Conservation (phyloP, 208 protist genomes). For the Phytomonas sp. region DNA sequence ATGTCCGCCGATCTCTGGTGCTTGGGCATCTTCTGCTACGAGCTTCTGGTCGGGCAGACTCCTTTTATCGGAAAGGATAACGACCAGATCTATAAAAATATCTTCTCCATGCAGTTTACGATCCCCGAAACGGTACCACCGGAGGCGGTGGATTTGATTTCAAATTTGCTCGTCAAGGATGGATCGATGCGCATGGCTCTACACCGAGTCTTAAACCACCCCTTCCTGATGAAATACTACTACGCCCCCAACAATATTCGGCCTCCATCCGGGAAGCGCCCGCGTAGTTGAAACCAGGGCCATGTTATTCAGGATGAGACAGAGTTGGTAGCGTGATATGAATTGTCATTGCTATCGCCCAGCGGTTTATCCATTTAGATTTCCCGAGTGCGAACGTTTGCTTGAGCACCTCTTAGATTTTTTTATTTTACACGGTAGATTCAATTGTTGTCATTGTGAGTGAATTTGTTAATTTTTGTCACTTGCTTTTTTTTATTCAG, state of each 20-base stretch:
- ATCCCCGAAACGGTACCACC: conserved; percentile 75
- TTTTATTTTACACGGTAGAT: not conserved
- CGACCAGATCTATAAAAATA: conserved; percentile 87
- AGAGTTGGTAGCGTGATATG: not conserved
- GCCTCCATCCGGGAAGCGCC: conserved; percentile 68
- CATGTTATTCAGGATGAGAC: not conserved
- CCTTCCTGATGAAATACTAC: conserved; percentile 89
- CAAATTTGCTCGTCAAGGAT: conserved; percentile 58
- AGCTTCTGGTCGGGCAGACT: conserved; percentile 93
- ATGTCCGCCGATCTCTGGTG: conserved; percentile 93
- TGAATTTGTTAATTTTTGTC: conserved; percentile 7
- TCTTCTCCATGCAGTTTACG: conserved; percentile 81
- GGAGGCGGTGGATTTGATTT: conserved; percentile 89
- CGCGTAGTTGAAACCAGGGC: conserved; percentile 21
- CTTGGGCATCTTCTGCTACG: conserved; percentile 96
- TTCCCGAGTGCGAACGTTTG: not conserved
- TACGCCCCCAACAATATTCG: conserved; percentile 74
- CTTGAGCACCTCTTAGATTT: conserved; percentile 1
- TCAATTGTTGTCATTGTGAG: not conserved
- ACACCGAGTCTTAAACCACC: conserved; percentile 74
- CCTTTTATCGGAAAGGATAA: conserved; percentile 90
- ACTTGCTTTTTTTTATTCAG: conserved; percentile 12
- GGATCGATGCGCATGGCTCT: conserved; percentile 68
- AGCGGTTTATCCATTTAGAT: conserved; percentile 1
- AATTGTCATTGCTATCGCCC: conserved; percentile 4